Evolutionary conservation across 768 basidiomycete genomes (phyloP), one percentile per base, ranked within the genome.

Genomic region (Naematelia encephala): DNA sequence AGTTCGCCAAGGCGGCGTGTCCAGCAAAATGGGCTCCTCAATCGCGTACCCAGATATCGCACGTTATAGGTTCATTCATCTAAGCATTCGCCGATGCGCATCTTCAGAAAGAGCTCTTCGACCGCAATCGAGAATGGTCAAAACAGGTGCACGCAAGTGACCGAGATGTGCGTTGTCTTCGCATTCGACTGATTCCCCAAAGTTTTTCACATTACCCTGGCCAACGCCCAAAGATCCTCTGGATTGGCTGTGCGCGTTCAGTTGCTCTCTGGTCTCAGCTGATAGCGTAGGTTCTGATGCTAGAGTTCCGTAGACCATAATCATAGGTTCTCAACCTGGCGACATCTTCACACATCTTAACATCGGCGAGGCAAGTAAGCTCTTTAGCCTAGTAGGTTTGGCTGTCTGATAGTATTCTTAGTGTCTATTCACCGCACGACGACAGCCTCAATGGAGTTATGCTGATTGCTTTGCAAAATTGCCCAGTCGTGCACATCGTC

Each of bases 401-500:
- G 30, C 28, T 34, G 25, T 47, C 21, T 54, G n/a, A 5, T 42
- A 12, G 12, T 3, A 55, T 22, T 4, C 19, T n/a, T 30, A 72
- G 70, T 56, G 56, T 59, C 1, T 73, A 73, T 44, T 60, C 61
- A 4, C 71, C 69, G 5, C 54, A 64, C 16, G 71, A 73, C 59
- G 71, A 70, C 42, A 67, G 69, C 11, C 46, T 70, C 43, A 73
- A 73, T 44, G 60, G 63, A 8, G 71, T 73, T 23, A 66, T 70
- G 64, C 60, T 66, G 64, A 70, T 73, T 28, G 71, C 71, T 10
- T 48, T 73, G 45, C 64, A 64, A 34, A 73, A 73, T 42, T 70
- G 70, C 67, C 68, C 70, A 50, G 69, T 73, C 46, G 67, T 65
- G 52, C 71, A 73, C 57, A 70, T 73, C 22, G 69, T 73, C 12